A percentile compares a stretch with the other conserved stretches of the same genome.
These are phyloP conservation scores for Wickerhamomyces sp. DNA, from an alignment of 1,139 yeast genomes.

Conservation along the genomic window DNA sequence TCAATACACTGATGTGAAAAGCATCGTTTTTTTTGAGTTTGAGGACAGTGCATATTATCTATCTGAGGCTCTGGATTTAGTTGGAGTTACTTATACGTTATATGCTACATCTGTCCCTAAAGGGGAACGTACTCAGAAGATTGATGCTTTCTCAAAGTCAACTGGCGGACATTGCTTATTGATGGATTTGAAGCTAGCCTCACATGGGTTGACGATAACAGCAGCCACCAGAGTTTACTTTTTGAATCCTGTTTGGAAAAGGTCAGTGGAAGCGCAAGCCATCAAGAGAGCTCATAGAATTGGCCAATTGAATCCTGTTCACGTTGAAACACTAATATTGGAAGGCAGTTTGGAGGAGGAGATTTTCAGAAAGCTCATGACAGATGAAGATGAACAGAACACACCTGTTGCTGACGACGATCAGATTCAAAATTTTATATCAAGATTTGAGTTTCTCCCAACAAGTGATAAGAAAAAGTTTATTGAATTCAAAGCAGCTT, in stretches of 20 bases:
- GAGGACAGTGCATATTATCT: conserved; percentile 68
- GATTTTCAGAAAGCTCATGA: conserved; percentile 38
- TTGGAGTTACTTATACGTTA: conserved; percentile 56
- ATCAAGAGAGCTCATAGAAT: conserved; percentile 71
- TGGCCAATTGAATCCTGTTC: conserved; percentile 53
- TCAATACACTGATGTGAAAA: conserved; percentile 41
- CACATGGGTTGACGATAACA: conserved; percentile 66
- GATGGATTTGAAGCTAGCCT: conserved; percentile 64
- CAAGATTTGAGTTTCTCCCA: conserved; percentile 42
- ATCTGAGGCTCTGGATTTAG: conserved; percentile 56
- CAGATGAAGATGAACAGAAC: conserved; percentile 20
- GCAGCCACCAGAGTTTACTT: conserved; percentile 67
- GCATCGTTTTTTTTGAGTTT: conserved; percentile 64
- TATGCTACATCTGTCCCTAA: conserved; percentile 58
- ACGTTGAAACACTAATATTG: conserved; percentile 62
- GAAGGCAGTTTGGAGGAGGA: conserved; percentile 63
- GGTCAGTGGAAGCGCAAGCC: conserved; percentile 67
- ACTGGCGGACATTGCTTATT: conserved; percentile 48
- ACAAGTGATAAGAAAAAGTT: conserved; percentile 3
- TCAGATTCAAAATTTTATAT: conserved; percentile 52
- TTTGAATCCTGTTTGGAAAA: conserved; percentile 66
- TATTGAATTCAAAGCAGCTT: conserved; percentile 9
- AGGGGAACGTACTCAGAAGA: conserved; percentile 45
- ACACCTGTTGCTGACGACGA: conserved; percentile 44
- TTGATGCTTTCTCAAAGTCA: conserved; percentile 45